Base-by-base conservation (phyloP, 805 yeast genomes). In the Sungouiozyma ichnusensis region DNA sequence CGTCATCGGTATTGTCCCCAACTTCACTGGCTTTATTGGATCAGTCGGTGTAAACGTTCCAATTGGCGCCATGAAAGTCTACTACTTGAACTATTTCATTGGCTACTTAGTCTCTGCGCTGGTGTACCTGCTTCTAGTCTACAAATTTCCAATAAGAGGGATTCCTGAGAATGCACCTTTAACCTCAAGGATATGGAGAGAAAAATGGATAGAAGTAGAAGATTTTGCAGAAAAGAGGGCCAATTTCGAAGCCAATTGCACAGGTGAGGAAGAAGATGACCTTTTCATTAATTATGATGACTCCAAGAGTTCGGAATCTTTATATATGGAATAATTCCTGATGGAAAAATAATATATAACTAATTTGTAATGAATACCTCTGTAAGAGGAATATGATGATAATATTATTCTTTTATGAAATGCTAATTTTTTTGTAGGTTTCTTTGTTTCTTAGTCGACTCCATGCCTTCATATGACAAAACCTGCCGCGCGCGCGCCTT, bases 11-110 rank as follows among this genome's bases (percentile, higher is more conserved):
- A 55, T 64, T 38, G 64, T 60, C 14, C 69, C 69, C 32, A 63
- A 64, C 42, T 49, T 65, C 42, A 67, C 68, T 14, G 69, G 69
- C 33, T 55, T 65, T 40, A 53, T 64, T 31, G 63, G 62, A 33
- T 62, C 84, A n/a, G 79, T 85, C 15, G 81, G 79, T 31, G 74
- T 79, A 16, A 73, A 71, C 49, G 44, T 50, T 33, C 85, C 50
- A 6, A 54, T 84, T 14, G 92, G 86, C 24, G 94, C 94, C n/a
- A 70, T 74, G 39, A 66, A 73, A 44, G 69, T 85, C 37, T 85
- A 82, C 65, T 64, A 76, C 44, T 64, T 84, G 52, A 81, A 81
- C 59, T 86, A 80, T 66, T 77, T 85, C 52, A 72, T 81, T 41
- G 96, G 96, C 0, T 85, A 81, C 62, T 56, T 74, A 24, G 61